Evolutionary conservation across 257 asterid species (phyloP), one percentile per base, ranked within the genome.

Genomic region (Nicotiana knightiana): DNA sequence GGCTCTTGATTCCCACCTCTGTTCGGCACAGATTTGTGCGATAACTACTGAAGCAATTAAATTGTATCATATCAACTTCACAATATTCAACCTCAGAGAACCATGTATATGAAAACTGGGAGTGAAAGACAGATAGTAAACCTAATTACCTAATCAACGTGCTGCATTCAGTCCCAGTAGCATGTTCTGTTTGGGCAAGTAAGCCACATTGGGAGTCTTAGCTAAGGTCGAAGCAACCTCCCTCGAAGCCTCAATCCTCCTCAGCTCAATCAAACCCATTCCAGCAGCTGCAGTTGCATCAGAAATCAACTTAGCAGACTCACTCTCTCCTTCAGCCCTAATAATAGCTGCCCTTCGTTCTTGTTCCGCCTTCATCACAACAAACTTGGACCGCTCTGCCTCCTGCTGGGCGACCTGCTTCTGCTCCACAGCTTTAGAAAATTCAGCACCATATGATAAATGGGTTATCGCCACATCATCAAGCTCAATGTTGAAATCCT

Each of bases 331-430:
- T 71, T 89, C 92, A 15, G 89, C 90, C 86, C 89, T 76, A 71
- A 81, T 82, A 83, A 84, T 73, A n/a, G 89, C 79, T 0, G 86
- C 91, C 32, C 83, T 66, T 26, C 88, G 28, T 70, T 94, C 81
- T 86, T 94, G 91, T 55, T 96, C 99, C 0, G 97, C 94, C 87
- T 94, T 96, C 83, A 88, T 89, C 30, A 96, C 99, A 17, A 96
- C 97, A 61, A 96, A 96, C 81, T 93, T 96, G 16, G 98, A 94
- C 84, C 99, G 61, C 91, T 96, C 98, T 0, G 99, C 99, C 90
- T 96, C 98, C 88, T 96, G 99, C 88, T 94, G 98, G 6, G 98
- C 99, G 64, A 94, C 99, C 89, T 96, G 99, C 88, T 96, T 96
- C 96, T 96, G 97, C 88, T 96, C 99, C 83, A 94, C 98, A 3